Evolutionary conservation across 345 rosid species (phyloP).

Genomic region (Eutrema heterophyllum): DNA sequence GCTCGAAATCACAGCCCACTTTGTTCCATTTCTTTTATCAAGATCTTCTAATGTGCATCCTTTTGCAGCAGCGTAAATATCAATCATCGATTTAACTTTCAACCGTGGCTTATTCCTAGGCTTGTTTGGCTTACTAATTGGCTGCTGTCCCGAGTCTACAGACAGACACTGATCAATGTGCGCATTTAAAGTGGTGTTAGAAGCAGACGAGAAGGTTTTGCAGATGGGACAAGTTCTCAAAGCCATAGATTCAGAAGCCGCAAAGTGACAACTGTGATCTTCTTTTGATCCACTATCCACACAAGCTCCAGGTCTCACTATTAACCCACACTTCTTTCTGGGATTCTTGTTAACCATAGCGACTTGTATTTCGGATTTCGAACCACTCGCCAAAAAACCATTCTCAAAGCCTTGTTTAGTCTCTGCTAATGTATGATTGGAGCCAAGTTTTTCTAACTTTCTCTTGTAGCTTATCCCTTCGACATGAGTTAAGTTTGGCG

Average conservation of each 20-base stretch:
- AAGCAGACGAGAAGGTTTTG: slow-evolving; percentile 90
- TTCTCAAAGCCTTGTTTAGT: slow-evolving; percentile 32
- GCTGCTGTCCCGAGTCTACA: slow-evolving; percentile 50
- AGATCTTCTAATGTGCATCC: slow-evolving; percentile 41
- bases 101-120: slow-evolving; percentile 62
- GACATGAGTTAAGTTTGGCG: not conserved
- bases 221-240: slow-evolving; percentile 95
- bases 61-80: slow-evolving; percentile 62
- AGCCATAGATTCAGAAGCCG: slow-evolving; percentile 38
- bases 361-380: slow-evolving; percentile 52
- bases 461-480: not conserved
- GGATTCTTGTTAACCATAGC: slow-evolving; percentile 32
- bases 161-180: slow-evolving; percentile 98
- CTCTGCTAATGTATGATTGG: not conserved
- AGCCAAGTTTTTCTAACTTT: slow-evolving; percentile 8
- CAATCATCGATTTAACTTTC: slow-evolving; percentile 69
- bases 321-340: slow-evolving; percentile 64
- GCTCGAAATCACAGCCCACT: slow-evolving; percentile 36
- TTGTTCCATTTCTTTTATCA: slow-evolving; percentile 34
- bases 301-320: slow-evolving; percentile 60
- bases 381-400: slow-evolving; percentile 43
- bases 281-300: slow-evolving; percentile 48
- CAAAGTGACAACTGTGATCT: slow-evolving; percentile 36
- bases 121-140: slow-evolving; percentile 51
- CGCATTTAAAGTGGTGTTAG: slow-evolving; percentile 96